A percentile compares a stretch with the other conserved stretches of the same genome.
These are phyloP conservation scores for Xylaria sp. DNA, from an alignment of 2,329 filamentous ascomycete genomes.

Conservation along the genomic window DNA sequence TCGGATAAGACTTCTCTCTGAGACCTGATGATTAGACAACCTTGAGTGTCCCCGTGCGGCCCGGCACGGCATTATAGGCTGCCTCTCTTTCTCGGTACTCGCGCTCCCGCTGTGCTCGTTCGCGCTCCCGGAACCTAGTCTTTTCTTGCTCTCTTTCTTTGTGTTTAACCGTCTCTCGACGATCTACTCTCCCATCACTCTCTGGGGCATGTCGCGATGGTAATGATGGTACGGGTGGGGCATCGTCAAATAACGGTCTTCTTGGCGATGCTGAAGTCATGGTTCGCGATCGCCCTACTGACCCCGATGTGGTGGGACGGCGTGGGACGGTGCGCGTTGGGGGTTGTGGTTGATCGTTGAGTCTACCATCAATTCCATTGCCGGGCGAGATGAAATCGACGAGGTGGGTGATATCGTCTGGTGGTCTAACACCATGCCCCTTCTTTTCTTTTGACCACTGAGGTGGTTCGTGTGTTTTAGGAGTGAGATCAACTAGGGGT, in stretches of 20 bases:
- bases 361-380: constrained; percentile 29
- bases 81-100: constrained; percentile 41
- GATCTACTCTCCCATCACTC: constrained; percentile 12
- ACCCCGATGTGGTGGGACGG: constrained; percentile 39
- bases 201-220: constrained; percentile 31
- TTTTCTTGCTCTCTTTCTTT: constrained; percentile 38
- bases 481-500: constrained; percentile 47
- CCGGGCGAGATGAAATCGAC: constrained; percentile 48
- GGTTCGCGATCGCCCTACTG: constrained; percentile 45
- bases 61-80: constrained; percentile 47
- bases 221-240: constrained; percentile 47
- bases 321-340: constrained; percentile 45
- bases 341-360: constrained; percentile 33
- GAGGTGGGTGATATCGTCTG: constrained; percentile 48
- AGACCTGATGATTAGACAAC: constrained; percentile 43
- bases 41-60: constrained; percentile 49
- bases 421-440: constrained; percentile 50
- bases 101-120: constrained; percentile 40
- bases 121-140: constrained; percentile 38
- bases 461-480: constrained; percentile 46
- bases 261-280: constrained; percentile 45
- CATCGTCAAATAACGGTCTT: constrained; percentile 29
- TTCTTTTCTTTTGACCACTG: constrained; percentile 48
- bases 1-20: not conserved
- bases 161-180: constrained; percentile 27